Evolutionary conservation across 2,329 filamentous ascomycete species (phyloP).

Genomic region (Bipolaris cookei): DNA sequence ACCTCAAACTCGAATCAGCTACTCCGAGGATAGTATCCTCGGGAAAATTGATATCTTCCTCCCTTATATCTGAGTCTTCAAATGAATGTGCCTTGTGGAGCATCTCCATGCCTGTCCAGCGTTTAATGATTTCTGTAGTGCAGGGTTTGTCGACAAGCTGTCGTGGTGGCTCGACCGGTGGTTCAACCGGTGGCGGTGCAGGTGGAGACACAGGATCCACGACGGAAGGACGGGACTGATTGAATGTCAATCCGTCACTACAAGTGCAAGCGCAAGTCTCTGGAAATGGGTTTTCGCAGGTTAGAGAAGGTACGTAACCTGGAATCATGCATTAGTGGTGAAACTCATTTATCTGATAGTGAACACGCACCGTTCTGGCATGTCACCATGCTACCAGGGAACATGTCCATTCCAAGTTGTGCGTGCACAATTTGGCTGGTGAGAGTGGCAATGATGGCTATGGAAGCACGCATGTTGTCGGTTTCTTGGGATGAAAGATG

Average conservation of each 20-base stretch:
- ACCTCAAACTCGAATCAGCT: neutral
- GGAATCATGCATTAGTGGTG: neutral
- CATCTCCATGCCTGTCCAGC: neutral
- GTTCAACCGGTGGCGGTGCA: neutral
- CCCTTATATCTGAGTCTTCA: neutral
- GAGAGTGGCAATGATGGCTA: neutral
- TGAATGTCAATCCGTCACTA: neutral
- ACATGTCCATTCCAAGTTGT: neutral
- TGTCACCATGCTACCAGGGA: neutral
- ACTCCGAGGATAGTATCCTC: neutral
- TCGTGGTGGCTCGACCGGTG: too few species aligned
- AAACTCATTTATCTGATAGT: neutral
- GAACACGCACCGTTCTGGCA: neutral
- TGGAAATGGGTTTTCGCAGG: neutral
- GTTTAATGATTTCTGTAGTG: neutral
- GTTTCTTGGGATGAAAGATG: neutral
- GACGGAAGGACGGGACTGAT: neutral
- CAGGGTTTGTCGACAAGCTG: neutral
- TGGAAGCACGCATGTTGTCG: neutral
- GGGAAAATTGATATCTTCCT: neutral
- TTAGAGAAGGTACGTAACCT: neutral
- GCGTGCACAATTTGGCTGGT: neutral
- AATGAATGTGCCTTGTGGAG: fast-evolving
- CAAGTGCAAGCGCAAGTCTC: neutral
- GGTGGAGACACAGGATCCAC: neutral